These are phyloP conservation scores for Kodamaea restingae DNA, from an alignment of 805 yeast genomes.

Conservation along the genomic window DNA sequence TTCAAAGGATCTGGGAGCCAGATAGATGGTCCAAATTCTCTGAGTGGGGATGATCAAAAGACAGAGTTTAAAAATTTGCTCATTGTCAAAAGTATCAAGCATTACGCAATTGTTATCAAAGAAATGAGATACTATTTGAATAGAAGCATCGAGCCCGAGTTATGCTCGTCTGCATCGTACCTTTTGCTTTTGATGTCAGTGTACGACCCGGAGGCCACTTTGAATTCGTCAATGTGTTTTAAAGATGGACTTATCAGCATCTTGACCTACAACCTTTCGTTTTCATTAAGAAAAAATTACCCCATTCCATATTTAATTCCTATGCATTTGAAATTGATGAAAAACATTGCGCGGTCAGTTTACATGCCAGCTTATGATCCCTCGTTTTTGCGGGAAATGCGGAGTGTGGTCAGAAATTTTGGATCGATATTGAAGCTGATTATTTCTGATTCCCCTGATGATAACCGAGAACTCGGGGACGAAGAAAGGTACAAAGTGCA, in stretches of 20 bases:
- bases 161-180: constrained; percentile 33
- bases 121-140: constrained; percentile 29
- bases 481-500: neutral
- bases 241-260: constrained; percentile 39
- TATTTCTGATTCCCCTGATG: neutral
- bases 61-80: constrained; percentile 20
- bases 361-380: constrained; percentile 36
- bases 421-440: constrained; percentile 13
- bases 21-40: too few relatives aligned
- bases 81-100: constrained; percentile 30
- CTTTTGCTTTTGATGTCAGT: constrained; percentile 38
- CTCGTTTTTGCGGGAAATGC: constrained; percentile 27
- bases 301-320: constrained; percentile 21
- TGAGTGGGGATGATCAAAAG: neutral
- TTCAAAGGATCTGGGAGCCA: neutral
- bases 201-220: constrained; percentile 41
- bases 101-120: constrained; percentile 35
- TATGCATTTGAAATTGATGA: constrained; percentile 31
- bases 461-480: neutral
- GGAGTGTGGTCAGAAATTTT: constrained; percentile 21
- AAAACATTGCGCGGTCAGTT: constrained; percentile 30
- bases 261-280: constrained; percentile 23
- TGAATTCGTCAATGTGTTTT: constrained; percentile 33
- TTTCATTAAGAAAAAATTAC: constrained; percentile 11
- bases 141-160: constrained; percentile 25